Percentiles rank a stretch among this genome's conserved stretches.
These are phyloP conservation scores for Neofusicoccum sp. DNA, from an alignment of 2,329 filamentous ascomycete genomes.

Conservation along the genomic window DNA sequence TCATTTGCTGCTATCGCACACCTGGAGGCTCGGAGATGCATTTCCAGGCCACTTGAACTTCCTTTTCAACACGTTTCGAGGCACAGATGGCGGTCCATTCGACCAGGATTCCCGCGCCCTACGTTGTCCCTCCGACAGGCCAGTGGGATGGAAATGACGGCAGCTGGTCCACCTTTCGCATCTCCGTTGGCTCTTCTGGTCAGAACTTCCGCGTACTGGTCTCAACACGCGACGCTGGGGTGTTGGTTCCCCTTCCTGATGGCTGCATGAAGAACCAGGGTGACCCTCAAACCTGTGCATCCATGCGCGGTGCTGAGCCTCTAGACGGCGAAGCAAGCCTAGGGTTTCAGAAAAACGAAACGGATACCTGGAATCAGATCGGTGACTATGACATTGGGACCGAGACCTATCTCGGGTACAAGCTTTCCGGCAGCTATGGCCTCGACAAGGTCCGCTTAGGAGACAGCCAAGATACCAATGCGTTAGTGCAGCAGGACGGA, in stretches of 20 bases:
- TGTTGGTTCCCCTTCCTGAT: constrained; percentile 32
- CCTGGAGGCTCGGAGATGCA: too few species aligned
- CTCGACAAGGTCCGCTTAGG: constrained; percentile 32
- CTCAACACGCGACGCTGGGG: constrained; percentile 31
- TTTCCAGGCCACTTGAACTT: too few species aligned
- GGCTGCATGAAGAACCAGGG: too few species aligned
- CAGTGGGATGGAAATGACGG: constrained; percentile 43
- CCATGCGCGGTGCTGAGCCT: constrained; percentile 30
- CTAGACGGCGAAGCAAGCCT: constrained; percentile 31
- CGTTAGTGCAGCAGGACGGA: constrained; percentile 29
- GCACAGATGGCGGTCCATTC: too few species aligned
- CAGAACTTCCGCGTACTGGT: constrained; percentile 39
- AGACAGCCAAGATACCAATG: constrained; percentile 23
- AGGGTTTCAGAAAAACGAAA: constrained; percentile 32
- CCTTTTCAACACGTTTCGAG: too few species aligned
- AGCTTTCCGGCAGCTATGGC: constrained; percentile 29
- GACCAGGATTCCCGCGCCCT: background rate
- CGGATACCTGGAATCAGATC: constrained; percentile 33
- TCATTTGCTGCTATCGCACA: too few species aligned
- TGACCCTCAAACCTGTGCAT: constrained; percentile 30
- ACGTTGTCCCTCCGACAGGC: background rate
- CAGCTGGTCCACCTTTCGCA: constrained; percentile 41
- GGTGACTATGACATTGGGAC: constrained; percentile 34
- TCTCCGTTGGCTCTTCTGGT: constrained; percentile 38
- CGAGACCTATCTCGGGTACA: constrained; percentile 30